Evolutionary conservation across 2,329 filamentous ascomycete species (phyloP).

Genomic region (Fusarium austroafricanum): DNA sequence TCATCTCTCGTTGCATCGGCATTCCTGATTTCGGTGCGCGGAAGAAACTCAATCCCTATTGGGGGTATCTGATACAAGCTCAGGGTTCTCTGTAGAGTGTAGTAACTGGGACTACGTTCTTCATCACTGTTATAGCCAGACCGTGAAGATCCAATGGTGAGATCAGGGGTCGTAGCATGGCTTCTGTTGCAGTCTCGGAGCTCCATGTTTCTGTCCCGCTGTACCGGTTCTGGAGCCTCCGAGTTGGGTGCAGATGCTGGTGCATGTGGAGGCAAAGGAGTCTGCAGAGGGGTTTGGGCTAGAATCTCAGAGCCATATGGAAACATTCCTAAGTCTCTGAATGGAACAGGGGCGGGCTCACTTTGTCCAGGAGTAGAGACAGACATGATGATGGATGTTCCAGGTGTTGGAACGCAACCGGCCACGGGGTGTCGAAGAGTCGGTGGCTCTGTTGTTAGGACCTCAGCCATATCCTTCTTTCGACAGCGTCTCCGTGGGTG

Average conservation of each 20-base stretch:
- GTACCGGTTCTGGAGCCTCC: not conserved
- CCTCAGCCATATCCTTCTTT: slow-evolving; percentile 8
- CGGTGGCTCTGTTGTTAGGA: not conserved
- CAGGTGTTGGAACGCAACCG: not conserved
- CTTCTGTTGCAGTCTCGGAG: not conserved
- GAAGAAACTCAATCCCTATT: not conserved
- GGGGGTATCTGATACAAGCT: slow-evolving; percentile 6
- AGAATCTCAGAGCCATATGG: not conserved
- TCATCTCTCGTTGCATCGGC: not conserved
- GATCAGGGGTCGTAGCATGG: slow-evolving; percentile 8
- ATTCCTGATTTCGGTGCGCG: slow-evolving; percentile 12
- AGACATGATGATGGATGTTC: not conserved
- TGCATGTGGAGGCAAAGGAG: not conserved
- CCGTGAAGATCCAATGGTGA: slow-evolving; percentile 17
- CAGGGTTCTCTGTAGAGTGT: not conserved
- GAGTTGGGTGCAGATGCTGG: not conserved
- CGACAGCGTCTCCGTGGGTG: slow-evolving; percentile 27
- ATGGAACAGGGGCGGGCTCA: not conserved
- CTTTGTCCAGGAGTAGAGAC: not conserved
- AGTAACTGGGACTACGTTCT: not conserved
- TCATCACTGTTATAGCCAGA: slow-evolving; percentile 6
- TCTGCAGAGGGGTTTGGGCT: not conserved
- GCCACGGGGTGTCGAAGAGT: not conserved
- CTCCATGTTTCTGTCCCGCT: not conserved
- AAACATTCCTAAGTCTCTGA: not conserved